Evolutionary conservation across 176 grass and related monocot genomes (phyloP).

Genomic region (Phoenix roebelenii): DNA sequence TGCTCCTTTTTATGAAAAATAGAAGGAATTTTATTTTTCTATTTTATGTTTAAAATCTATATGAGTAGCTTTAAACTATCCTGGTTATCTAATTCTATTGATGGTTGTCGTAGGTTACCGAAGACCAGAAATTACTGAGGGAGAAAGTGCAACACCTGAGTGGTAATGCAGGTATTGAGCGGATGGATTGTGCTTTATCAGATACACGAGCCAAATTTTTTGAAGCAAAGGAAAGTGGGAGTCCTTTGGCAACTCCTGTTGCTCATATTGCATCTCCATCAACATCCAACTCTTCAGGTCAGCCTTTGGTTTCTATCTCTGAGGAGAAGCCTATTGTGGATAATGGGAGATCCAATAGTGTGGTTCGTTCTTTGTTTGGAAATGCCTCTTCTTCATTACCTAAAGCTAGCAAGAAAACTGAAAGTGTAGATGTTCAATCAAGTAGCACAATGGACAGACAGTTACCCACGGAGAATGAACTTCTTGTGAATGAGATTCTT

Average conservation of each 20-base stretch:
- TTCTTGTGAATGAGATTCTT: constrained; percentile 91
- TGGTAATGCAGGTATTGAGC: constrained; percentile 67
- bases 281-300: constrained; percentile 23
- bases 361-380: constrained; percentile 46
- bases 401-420: background rate
- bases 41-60: too few species aligned
- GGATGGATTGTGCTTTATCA: constrained; percentile 76
- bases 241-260: constrained; percentile 38
- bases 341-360: constrained; percentile 24
- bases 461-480: constrained; percentile 58
- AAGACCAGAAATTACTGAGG: constrained; percentile 76
- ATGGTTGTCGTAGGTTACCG: constrained; percentile 38
- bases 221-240: constrained; percentile 62
- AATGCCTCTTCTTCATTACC: constrained; percentile 16
- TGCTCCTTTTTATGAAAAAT: too few species aligned
- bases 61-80: too few species aligned
- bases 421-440: constrained; percentile 2
- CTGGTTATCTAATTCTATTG: background rate
- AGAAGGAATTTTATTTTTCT: too few species aligned
- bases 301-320: constrained; percentile 13
- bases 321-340: constrained; percentile 10
- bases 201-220: constrained; percentile 80
- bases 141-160: constrained; percentile 92
- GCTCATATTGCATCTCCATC: constrained; percentile 49
- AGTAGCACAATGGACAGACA: background rate